Percentiles rank a stretch among this genome's conserved stretches.
These are phyloP conservation scores for Albugo laibachii DNA, from an alignment of 352 stramenopile genomes.

Conservation along the genomic window DNA sequence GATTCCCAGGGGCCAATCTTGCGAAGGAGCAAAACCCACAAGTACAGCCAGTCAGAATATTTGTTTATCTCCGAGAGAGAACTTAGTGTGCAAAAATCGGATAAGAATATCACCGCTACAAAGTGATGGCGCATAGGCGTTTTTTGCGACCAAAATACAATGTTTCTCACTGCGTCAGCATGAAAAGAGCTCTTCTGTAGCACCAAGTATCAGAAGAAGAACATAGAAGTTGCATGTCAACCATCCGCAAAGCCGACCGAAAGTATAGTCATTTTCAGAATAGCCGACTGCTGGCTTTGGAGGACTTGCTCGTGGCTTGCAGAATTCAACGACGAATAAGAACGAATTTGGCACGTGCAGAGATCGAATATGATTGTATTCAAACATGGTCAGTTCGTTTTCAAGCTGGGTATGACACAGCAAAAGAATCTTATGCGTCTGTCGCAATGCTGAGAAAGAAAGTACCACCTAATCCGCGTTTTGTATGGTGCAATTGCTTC, in stretches of 20 bases:
- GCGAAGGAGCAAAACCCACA: constrained; percentile 16
- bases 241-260: constrained; percentile 5
- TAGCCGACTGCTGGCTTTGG: constrained; percentile 27
- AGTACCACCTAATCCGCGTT: constrained; percentile 60
- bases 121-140: constrained; percentile 61
- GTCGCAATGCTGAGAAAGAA: constrained; percentile 58
- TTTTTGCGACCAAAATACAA: constrained; percentile 37
- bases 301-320: constrained; percentile 32
- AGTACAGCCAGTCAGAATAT: constrained; percentile 36
- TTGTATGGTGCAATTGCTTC: constrained; percentile 71
- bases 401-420: constrained; percentile 46
- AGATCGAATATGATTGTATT: constrained; percentile 46
- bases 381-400: constrained; percentile 43
- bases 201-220: constrained; percentile 51
- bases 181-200: constrained; percentile 51
- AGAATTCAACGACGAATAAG: constrained; percentile 57
- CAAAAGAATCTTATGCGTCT: constrained; percentile 49
- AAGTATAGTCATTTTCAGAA: background rate
- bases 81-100: constrained; percentile 24
- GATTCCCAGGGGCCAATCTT: constrained; percentile 43
- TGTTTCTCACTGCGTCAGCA: constrained; percentile 56
- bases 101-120: constrained; percentile 63
- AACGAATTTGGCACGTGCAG: constrained; percentile 33
- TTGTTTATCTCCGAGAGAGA: constrained; percentile 49
- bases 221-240: constrained; percentile 42